Base-by-base conservation (phyloP, 257 asterid species). In the Salvia miltiorrhiza region DNA sequence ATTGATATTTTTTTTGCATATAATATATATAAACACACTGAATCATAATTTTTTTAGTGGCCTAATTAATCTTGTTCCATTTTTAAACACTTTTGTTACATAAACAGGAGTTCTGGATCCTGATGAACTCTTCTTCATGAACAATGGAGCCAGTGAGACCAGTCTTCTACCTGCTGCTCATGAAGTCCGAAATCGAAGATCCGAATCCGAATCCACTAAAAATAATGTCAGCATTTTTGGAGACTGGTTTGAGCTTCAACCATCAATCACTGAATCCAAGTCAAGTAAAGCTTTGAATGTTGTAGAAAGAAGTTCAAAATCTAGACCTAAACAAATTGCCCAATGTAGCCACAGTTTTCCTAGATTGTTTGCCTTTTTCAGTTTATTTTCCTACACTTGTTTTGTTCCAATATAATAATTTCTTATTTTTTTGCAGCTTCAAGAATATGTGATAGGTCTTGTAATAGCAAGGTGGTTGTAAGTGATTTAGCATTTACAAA, bases 41-140 rank as follows among this genome's bases (percentile, higher is more conserved):
- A 26, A 32, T 32, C 37, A 2, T 32, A 32, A 32, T 3, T 3
- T 5, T 32, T 32, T 32, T 1, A 3, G 30, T 1, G 30, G 30
- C 37, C 37, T 26, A 26, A 32, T 32, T 32, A 32, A 2, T 28
- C 4, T 28, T 32, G 7, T 3, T 32, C 37, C 5, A 3, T 32
- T 32, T 32, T 32, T 3, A 32, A 32, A 5, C 37, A 32, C 30
- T 26, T 26, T 69, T 26, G 1, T 56, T 26, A 21, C 26, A 32
- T 48, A 2, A 28, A 63, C 72, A 90, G 95, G 96, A 58, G 88
- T 90, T 56, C 73, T 90, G 8, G 90, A 90, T 66, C 75, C 72
- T 4, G 85, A 85, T 71, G 96, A 90, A 65, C 72, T 90, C 30
- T 82, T 82, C 10, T 61, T 63, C 69, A 63, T 84, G 19, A 90